Percentiles rank a stretch among this genome's conserved stretches.
Evolutionary conservation across 176 grass and related monocot genomes (phyloP).

Genomic region (Puya raimondii): DNA sequence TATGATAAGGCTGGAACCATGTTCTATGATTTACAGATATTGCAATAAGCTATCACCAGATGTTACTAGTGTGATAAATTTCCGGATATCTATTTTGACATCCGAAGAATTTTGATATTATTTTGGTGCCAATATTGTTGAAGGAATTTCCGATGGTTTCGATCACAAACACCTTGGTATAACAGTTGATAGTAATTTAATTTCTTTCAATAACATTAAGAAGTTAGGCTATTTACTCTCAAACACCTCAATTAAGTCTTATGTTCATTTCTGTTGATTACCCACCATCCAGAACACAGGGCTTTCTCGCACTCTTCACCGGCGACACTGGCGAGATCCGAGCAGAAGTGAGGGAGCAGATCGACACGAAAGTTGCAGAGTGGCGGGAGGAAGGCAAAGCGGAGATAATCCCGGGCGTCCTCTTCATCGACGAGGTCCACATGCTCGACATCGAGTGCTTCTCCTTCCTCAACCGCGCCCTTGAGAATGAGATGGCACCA

Average conservation of each 20-base stretch:
- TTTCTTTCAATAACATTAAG: too few species aligned
- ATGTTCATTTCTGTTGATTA: conserved; percentile 13
- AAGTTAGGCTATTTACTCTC: too few species aligned
- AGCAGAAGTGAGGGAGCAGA: conserved; percentile 79
- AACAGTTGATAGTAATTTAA: too few species aligned
- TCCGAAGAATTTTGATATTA: too few species aligned
- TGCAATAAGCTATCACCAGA: too few species aligned
- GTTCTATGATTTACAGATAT: too few species aligned
- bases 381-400: conserved; percentile 98
- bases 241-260: background rate
- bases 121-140: too few species aligned
- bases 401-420: conserved; percentile 83
- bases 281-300: conserved; percentile 56
- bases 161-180: too few species aligned
- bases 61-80: too few species aligned
- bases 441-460: conserved; percentile 97
- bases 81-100: too few species aligned
- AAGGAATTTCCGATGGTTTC: too few species aligned
- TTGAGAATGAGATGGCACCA: conserved; percentile 92
- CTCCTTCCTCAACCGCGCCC: conserved; percentile 78
- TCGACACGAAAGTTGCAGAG: conserved; percentile 83
- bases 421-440: conserved; percentile 93
- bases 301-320: conserved; percentile 90
- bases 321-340: conserved; percentile 97
- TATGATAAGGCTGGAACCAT: too few species aligned